Percentiles rank a stretch among this genome's conserved stretches.
Conservation (phyloP, 2,329 filamentous ascomycete species). For the Elsinoe necatrix region DNA sequence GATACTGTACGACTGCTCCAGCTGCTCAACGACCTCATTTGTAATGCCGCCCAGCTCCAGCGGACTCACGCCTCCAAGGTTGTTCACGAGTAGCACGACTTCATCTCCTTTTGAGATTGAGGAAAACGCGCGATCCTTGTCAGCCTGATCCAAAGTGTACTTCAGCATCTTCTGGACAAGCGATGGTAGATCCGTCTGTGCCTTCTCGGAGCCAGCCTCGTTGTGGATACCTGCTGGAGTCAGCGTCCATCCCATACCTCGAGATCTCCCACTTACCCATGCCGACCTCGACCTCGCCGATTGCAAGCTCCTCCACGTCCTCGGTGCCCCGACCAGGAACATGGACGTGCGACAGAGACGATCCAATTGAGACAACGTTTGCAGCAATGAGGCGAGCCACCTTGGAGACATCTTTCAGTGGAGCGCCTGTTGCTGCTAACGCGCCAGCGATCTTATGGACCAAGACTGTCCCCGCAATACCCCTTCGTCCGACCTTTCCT, state of each 20-base stretch:
- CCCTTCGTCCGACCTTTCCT: constrained; percentile 86
- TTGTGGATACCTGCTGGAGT: constrained; percentile 51
- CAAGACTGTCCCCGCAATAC: constrained; percentile 83
- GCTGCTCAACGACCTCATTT: constrained; percentile 55
- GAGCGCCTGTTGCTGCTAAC: constrained; percentile 58
- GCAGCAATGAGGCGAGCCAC: constrained; percentile 63
- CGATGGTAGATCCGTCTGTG: constrained; percentile 34
- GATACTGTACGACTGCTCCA: constrained; percentile 51
- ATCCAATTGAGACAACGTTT: constrained; percentile 78
- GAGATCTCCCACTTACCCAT: constrained; percentile 44
- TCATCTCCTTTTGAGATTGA: constrained; percentile 52
- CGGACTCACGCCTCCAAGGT: constrained; percentile 63
- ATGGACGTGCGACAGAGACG: constrained; percentile 83
- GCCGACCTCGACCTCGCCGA: constrained; percentile 56
- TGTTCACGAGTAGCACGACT: constrained; percentile 64
- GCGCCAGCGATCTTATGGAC: constrained; percentile 88
- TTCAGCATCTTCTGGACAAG: constrained; percentile 53
- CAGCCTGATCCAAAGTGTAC: constrained; percentile 53
- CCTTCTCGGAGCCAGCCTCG: constrained; percentile 35
- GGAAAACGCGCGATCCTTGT: constrained; percentile 63
- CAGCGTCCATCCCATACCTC: background rate
- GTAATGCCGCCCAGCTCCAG: constrained; percentile 66
- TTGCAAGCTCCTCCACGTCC: constrained; percentile 47
- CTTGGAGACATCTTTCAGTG: constrained; percentile 60
- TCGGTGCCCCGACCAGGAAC: constrained; percentile 66